Percentiles rank a stretch among this genome's conserved stretches.
Evolutionary conservation across 768 basidiomycete species (phyloP).

Genomic region (Tylopilus plumbeoviolaceoides): DNA sequence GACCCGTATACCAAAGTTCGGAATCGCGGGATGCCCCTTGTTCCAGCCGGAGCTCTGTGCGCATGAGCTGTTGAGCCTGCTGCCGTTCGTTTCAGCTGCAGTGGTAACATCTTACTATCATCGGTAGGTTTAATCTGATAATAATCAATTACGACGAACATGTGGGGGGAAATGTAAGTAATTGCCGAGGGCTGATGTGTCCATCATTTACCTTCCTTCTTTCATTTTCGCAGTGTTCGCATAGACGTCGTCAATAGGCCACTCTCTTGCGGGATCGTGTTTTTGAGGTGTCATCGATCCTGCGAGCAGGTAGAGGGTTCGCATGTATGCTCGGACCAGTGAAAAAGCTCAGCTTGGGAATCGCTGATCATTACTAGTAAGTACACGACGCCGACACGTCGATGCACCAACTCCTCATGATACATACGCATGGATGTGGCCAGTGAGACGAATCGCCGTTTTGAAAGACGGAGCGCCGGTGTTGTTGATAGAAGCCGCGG

Average conservation of each 20-base stretch:
- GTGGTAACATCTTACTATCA: neutral
- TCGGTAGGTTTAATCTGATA: neutral
- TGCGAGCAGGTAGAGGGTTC: neutral
- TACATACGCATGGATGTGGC: neutral
- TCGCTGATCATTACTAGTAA: neutral
- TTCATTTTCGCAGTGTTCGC: neutral
- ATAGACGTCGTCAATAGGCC: neutral
- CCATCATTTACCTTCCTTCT: neutral
- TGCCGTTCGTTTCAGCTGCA: neutral
- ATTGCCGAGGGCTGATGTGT: neutral
- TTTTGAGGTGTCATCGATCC: no score
- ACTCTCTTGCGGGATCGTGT: neutral
- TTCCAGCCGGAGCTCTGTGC: neutral
- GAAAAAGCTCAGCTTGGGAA: neutral
- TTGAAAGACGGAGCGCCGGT: neutral
- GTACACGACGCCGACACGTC: neutral
- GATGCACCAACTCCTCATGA: neutral
- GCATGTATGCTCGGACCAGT: neutral
- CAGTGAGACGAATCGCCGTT: slow-evolving; percentile 1
- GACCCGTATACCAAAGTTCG: neutral
- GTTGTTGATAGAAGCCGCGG: neutral
- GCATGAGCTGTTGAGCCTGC: neutral
- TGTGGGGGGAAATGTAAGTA: neutral
- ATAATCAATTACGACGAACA: neutral
- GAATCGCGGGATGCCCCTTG: neutral